These are phyloP conservation scores for Mycena sp. DNA, from an alignment of 1,284 basidiomycete genomes.

Conservation along the genomic window DNA sequence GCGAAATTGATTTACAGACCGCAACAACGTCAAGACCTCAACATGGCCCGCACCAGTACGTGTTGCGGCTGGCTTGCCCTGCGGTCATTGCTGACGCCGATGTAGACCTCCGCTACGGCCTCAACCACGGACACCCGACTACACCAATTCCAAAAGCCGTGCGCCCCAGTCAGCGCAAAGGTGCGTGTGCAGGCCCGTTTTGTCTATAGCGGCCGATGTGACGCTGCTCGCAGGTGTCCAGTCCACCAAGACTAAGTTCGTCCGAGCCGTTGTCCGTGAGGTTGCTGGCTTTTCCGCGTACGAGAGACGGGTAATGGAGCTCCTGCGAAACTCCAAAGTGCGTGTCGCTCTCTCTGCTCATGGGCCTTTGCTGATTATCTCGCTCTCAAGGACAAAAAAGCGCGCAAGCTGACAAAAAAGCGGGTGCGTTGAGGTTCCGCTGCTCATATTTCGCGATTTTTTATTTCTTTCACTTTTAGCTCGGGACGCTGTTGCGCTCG, in stretches of 20 bases:
- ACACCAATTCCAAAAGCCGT: constrained; percentile 83
- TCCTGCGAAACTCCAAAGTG: constrained; percentile 99
- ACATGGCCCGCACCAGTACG: constrained; percentile 80
- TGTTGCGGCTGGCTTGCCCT: constrained; percentile 23
- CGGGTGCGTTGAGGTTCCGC: constrained; percentile 75
- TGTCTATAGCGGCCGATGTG: too few relatives aligned
- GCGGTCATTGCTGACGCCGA: constrained; percentile 12
- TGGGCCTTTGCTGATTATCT: neutral
- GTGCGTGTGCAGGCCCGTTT: too few relatives aligned
- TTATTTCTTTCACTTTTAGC: constrained; percentile 55
- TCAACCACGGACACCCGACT: constrained; percentile 94
- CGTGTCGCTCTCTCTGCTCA: constrained; percentile 42
- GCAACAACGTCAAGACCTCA: too few relatives aligned
- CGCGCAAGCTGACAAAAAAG: constrained; percentile 97
- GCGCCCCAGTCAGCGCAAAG: constrained; percentile 95
- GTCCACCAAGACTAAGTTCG: constrained; percentile 89
- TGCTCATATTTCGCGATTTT: constrained; percentile 5
- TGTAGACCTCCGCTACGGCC: constrained; percentile 89
- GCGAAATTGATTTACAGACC: too few relatives aligned
- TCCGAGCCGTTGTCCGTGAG: constrained; percentile 92
- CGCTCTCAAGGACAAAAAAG: constrained; percentile 89
- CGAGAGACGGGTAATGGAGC: constrained; percentile 98
- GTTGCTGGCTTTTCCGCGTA: constrained; percentile 99
- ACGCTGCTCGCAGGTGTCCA: constrained; percentile 50
- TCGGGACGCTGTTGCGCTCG: constrained; percentile 94